Evolutionary conservation across 2,329 filamentous ascomycete genomes (phyloP), one percentile per base, ranked within the genome.

Genomic region (Monosporascus sp.): DNA sequence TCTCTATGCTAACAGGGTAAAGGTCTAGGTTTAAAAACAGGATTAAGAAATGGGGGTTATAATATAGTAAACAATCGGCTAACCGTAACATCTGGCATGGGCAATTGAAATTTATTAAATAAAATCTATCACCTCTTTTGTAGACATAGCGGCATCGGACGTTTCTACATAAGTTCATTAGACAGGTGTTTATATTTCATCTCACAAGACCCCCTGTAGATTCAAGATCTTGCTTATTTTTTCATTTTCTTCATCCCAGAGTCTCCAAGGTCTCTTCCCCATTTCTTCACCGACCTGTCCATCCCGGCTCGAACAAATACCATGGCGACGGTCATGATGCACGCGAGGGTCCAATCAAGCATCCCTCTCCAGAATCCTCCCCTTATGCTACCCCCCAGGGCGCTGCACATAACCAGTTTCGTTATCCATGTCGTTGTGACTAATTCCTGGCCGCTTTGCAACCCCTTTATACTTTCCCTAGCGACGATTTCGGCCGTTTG

Each of bases 381-480:
- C 43, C 69, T 57, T 9, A 65, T 56, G 20, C 61, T 68, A 1
- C 67, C 67, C 1, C 69, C 70, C 52, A 69, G 55, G 7, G 62
- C 60, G 9, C 61, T 63, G 2, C 76, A 78, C 62, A 84, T 79
- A 74, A 88, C 82, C 22, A 84, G 60, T 53, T 79, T 67, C 2
- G 79, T 83, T 31, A 88, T 62, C 46, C 80, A 73, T 61, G 79
- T 81, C 5, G 85, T 87, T 3, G 83, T 77, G 19, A 87, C 79
- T 58, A 87, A 71, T 61, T 82, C 86, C 49, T 86, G 76, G 1
- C 86, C 87, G 26, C 70, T 77, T 64, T 89, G 85, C 34, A 90
- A 66, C 3, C 79, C 82, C 50, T 71, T 70, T 16, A 90, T 73
- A 1, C 82, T 76, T 2, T 77, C 77, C 7, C 69, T 69, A 1